phyloP scores from a whole-genome alignment of 164 flowering plant genomes.

The Sextonia rubra region DNA sequence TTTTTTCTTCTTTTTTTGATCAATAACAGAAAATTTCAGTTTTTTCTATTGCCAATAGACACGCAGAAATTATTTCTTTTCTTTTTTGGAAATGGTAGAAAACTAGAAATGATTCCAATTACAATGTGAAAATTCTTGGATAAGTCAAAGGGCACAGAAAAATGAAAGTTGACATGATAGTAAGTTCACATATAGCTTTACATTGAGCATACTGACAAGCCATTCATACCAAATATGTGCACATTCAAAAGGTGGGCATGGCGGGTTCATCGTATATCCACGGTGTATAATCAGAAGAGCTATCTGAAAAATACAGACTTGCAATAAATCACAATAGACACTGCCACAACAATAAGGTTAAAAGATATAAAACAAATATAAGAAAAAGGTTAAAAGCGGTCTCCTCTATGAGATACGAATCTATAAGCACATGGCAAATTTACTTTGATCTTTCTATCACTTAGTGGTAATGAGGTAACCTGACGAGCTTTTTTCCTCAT shows the following conservation, averaged over 20 bases:
- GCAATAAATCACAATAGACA: conserved; percentile 26
- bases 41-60: neutral
- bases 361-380: neutral
- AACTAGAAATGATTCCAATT: neutral
- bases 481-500: conserved; percentile 83
- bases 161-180: neutral
- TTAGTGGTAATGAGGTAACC: conserved; percentile 41
- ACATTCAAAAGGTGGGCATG: conserved; percentile 95
- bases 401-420: neutral
- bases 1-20: neutral
- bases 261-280: conserved; percentile 91
- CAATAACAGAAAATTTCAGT: neutral
- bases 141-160: neutral
- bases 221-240: conserved; percentile 86
- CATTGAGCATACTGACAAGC: neutral
- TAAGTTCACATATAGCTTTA: neutral
- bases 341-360: neutral
- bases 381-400: conserved; percentile 2
- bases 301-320: conserved; percentile 57
- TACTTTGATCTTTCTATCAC: neutral
- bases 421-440: neutral
- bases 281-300: conserved; percentile 76
- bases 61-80: neutral
- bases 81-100: neutral
- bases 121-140: neutral